These are phyloP conservation scores for Fusarium pilosicola DNA, from an alignment of 2,329 filamentous ascomycete species.

Conservation along the genomic window DNA sequence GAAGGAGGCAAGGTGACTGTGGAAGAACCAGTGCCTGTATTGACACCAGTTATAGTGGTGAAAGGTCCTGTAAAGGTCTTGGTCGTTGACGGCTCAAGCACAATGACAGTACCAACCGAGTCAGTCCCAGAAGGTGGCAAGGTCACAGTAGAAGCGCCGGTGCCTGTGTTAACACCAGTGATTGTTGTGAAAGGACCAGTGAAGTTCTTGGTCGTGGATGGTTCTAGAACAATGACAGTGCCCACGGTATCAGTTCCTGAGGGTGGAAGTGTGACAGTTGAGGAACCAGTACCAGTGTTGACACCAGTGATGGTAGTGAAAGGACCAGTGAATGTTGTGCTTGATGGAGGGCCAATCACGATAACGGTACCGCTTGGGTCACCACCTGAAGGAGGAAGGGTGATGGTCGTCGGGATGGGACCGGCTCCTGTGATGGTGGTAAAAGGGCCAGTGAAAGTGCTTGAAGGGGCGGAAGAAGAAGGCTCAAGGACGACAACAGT, in stretches of 20 bases:
- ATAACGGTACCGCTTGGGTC: background rate
- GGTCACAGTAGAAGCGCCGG: background rate
- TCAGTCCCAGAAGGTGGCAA: background rate
- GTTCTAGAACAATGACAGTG: background rate
- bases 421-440: background rate
- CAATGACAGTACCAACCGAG: background rate
- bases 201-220: background rate
- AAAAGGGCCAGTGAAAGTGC: background rate
- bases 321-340: background rate
- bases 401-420: background rate
- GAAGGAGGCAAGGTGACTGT: background rate
- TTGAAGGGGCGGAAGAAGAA: fast-evolving
- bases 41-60: background rate
- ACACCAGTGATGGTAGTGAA: background rate
- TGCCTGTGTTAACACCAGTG: background rate
- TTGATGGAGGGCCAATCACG: background rate
- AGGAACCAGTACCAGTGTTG: background rate
- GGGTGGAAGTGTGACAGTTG: background rate
- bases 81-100: background rate
- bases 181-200: background rate
- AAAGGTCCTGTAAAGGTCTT: background rate
- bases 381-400: background rate
- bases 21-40: background rate
- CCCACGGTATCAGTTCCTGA: background rate
- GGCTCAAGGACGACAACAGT: background rate